Percentiles rank a stretch among this genome's conserved stretches.
These are phyloP conservation scores for Mucor sp. DNA, from an alignment of 371 early-diverging fungal species.

Conservation along the genomic window DNA sequence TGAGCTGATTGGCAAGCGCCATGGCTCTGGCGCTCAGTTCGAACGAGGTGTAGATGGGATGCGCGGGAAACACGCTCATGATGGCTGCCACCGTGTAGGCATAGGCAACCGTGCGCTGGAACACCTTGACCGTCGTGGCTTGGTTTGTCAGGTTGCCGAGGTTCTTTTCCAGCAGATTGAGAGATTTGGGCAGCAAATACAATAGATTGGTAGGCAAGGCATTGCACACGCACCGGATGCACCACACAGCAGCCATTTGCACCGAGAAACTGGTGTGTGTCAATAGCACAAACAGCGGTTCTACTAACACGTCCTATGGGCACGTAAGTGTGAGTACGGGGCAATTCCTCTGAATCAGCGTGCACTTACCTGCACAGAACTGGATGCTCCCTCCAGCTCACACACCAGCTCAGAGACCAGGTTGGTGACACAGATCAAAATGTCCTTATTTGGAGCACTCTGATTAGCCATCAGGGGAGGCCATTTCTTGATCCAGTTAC, in stretches of 20 bases:
- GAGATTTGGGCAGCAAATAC: constrained; percentile 60
- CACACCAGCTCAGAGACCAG: constrained; percentile 72
- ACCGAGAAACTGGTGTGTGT: constrained; percentile 73
- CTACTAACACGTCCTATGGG: constrained; percentile 59
- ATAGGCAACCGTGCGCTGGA: constrained; percentile 63
- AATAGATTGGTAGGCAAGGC: constrained; percentile 69
- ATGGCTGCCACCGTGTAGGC: constrained; percentile 71
- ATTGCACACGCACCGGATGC: constrained; percentile 69
- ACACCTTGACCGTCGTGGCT: constrained; percentile 48
- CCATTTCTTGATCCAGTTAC: constrained; percentile 71
- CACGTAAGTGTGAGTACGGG: neutral
- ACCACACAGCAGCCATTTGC: constrained; percentile 76
- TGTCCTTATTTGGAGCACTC: constrained; percentile 60
- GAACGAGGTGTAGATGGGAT: constrained; percentile 75
- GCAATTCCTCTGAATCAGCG: too few relatives aligned
- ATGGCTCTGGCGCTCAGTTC: constrained; percentile 78
- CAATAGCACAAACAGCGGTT: constrained; percentile 69
- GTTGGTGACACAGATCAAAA: constrained; percentile 69
- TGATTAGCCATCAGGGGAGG: constrained; percentile 68
- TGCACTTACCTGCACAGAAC: constrained; percentile 60
- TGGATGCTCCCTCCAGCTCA: constrained; percentile 81
- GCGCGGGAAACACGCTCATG: constrained; percentile 70
- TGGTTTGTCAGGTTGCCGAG: constrained; percentile 47
- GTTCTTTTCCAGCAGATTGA: constrained; percentile 65
- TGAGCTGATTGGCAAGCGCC: constrained; percentile 72